Evolutionary conservation across 345 rosid species (phyloP), one percentile per base, ranked within the genome.

Genomic region (Moricandia arvensis): DNA sequence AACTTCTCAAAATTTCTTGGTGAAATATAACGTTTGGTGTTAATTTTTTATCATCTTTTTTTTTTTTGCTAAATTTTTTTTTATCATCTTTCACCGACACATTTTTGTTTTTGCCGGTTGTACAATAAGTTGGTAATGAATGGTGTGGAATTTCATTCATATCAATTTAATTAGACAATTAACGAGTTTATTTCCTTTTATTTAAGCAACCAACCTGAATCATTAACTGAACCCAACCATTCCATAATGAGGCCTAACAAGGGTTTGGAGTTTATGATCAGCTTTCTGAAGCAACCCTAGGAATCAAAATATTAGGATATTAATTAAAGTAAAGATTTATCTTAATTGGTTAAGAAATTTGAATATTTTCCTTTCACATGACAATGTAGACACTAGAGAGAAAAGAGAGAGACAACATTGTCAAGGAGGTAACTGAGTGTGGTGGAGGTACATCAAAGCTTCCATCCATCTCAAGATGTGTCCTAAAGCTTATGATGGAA

Each of bases 381-480:
- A 66, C 5, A 41, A 47, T 7, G 24, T 49, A 49, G 55, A 49
- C 21, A 49, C 55, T 49, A 45, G 13, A 55, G 17, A 29, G 51
- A 29, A 29, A 29, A 29, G 31, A 63, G 9, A 77, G 26, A 3
- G 4, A 49, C 24, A 21, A 10, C 12, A 29, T 29, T 62, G 69
- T 79, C 78, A 79, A 79, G 74, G 41, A 68, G 26, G 71, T 13
- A 78, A 78, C 73, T 27, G 69, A 78, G 78, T 78, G 74, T 71
- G 81, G 81, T 67, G 81, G 80, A 68, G 78, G 74, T 79, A 68
- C 81, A 79, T 73, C 81, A 73, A 67, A 79, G 74, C 66, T 45
- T 68, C 68, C 81, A 79, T 73, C 81, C 81, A 79, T 79, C 74
- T 73, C 78, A 79, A 78, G 78, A 73, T 79, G 78, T 79, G 78